These are phyloP conservation scores for Combretum micranthum DNA, from an alignment of 345 rosid genomes.

Conservation along the genomic window DNA sequence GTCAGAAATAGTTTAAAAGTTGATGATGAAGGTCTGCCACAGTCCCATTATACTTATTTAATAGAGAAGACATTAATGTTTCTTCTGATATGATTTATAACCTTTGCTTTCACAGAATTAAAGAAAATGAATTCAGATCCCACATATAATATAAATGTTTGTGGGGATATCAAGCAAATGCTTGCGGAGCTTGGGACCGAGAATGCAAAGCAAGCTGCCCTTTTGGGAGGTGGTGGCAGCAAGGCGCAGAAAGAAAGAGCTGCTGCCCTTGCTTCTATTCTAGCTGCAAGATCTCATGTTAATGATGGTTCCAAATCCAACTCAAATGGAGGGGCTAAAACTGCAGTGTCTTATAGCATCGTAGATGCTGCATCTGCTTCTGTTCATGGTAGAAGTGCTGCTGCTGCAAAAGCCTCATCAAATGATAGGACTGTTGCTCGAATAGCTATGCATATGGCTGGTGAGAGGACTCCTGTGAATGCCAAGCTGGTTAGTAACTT, in stretches of 20 bases:
- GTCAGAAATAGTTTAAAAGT: slow-evolving; percentile 66
- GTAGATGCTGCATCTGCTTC: slow-evolving; percentile 99
- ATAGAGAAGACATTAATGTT: slow-evolving; percentile 1
- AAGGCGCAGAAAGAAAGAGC: slow-evolving; percentile 93
- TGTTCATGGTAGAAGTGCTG: slow-evolving; percentile 92
- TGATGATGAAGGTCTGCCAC: slow-evolving; percentile 71
- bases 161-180: slow-evolving; percentile 89
- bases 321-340: slow-evolving; percentile 42
- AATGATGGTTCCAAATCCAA: slow-evolving; percentile 53
- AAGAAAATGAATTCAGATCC: slow-evolving; percentile 71
- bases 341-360: slow-evolving; percentile 51
- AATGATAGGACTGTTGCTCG: slow-evolving; percentile 85
- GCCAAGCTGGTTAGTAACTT: slow-evolving; percentile 60
- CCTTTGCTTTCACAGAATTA: slow-evolving; percentile 30
- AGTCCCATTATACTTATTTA: slow-evolving; percentile 5
- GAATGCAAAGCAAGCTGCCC: slow-evolving; percentile 72
- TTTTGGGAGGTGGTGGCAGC: slow-evolving; percentile 93
- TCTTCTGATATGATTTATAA: slow-evolving; percentile 3
- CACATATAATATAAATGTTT: slow-evolving; percentile 56
- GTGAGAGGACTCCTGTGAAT: slow-evolving; percentile 84
- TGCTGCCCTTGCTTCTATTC: slow-evolving; percentile 77
- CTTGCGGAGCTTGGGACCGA: slow-evolving; percentile 88
- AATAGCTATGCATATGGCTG: slow-evolving; percentile 96
- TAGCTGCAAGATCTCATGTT: slow-evolving; percentile 72
- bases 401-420: slow-evolving; percentile 77